Evolutionary conservation across 108 stramenopile species (phyloP).

Genomic region (Cyclotella atomus): DNA sequence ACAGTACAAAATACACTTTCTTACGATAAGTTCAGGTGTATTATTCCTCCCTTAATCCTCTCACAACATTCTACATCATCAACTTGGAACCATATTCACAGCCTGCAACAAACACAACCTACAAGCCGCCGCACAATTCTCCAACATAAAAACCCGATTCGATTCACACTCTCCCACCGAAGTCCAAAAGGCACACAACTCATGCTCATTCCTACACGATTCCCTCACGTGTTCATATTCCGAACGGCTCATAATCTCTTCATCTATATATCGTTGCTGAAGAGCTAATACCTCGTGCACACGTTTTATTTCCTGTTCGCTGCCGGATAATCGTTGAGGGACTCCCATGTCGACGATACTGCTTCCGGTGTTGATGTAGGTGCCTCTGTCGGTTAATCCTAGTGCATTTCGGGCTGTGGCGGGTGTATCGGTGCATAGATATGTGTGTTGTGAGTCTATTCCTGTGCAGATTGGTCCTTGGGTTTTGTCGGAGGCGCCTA

Average conservation of each 20-base stretch:
- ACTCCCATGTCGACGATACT: slow-evolving; percentile 31
- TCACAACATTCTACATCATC: background rate
- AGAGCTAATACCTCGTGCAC: slow-evolving; percentile 55
- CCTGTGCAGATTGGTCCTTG: slow-evolving; percentile 27
- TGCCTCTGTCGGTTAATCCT: background rate
- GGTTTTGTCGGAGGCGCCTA: background rate
- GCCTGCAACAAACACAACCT: slow-evolving; percentile 72
- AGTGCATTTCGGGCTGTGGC: slow-evolving; percentile 20
- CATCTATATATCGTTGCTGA: slow-evolving; percentile 68
- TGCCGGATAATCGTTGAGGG: slow-evolving; percentile 37
- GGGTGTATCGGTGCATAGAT: slow-evolving; percentile 42
- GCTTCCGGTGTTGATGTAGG: background rate
- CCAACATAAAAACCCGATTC: slow-evolving; percentile 75
- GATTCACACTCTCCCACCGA: slow-evolving; percentile 77
- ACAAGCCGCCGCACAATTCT: slow-evolving; percentile 80
- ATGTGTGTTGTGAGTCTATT: slow-evolving; percentile 30
- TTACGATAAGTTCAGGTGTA: too few relatives aligned
- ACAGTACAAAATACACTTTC: too few relatives aligned
- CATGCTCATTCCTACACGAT: slow-evolving; percentile 61
- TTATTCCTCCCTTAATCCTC: too few relatives aligned
- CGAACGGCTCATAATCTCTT: slow-evolving; percentile 67
- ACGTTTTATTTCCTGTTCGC: slow-evolving; percentile 59
- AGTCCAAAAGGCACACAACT: slow-evolving; percentile 78
- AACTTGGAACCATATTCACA: slow-evolving; percentile 35
- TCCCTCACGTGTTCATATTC: slow-evolving; percentile 68